Evolutionary conservation across 2,329 filamentous ascomycete species (phyloP), one percentile per base, ranked within the genome.

Genomic region (Coniella lustricola): DNA sequence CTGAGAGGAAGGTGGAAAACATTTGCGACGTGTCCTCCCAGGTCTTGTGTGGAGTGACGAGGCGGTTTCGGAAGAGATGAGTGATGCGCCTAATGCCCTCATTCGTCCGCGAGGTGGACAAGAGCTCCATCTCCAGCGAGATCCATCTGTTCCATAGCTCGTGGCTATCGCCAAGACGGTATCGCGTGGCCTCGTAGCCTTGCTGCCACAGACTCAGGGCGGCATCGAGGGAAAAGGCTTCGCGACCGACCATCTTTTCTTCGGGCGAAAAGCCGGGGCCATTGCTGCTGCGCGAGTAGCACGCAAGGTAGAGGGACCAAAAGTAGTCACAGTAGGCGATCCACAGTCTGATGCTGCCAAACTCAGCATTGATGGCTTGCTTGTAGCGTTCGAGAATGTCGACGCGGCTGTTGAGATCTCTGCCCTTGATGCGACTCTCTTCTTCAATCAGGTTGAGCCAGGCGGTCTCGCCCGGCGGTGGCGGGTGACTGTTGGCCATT

Each of bases 371-470:
- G 18, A 84, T 77, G 49, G 87, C 86, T 56, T 76, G 77, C 57
- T 84, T 81, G 67, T 82, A 89, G 38, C 85, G 68, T 63, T 91
- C 87, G 60, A 90, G 75, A 41, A 87, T 73, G 53, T 76, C 74
- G 61, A 88, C 76, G 56, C 84, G 81, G 58, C 80, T 76, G 53
- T 89, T 84, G 47, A 86, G 65, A 61, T 83, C 68, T 60, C 70
- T 62, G 61, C 84, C 71, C 67, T 72, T 68, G 41, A 18, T 46
- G 65, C 75, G 71, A 49, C 75, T 78, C 57, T 85, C 79, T 64
- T 90, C 87, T 53, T 87, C 80, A 55, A 91, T 76, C 66, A 85
- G 87, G 57, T 85, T 84, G 56, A 85, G 67, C 87, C 87, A 93
- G 62, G 77, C 77, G 50, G 85, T 81, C 70, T 93, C 87, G 59